A percentile compares a stretch with the other conserved stretches of the same genome.
Evolutionary conservation across 352 stramenopile species (phyloP).

Genomic region (Phytophthora pinifolia): DNA sequence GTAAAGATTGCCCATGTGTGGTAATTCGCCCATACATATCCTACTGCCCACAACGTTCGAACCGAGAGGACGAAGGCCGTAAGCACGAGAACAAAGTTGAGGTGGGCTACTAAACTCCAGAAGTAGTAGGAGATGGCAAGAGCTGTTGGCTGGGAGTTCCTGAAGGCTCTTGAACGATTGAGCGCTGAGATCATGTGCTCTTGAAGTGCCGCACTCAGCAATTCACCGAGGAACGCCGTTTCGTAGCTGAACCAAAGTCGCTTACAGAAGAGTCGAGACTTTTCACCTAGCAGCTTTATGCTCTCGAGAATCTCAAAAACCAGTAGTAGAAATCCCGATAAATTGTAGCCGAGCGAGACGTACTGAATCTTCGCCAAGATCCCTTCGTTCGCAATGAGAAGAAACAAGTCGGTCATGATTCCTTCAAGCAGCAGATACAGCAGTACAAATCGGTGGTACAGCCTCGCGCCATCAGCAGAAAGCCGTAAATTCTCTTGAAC

Average conservation of each 20-base stretch:
- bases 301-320: constrained; percentile 33
- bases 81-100: constrained; percentile 17
- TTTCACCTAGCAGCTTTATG: constrained; percentile 5
- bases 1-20: neutral
- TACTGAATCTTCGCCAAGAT: constrained; percentile 27
- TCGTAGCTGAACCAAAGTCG: constrained; percentile 31
- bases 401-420: constrained; percentile 34
- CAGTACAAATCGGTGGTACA: constrained; percentile 16
- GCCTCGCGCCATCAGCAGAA: constrained; percentile 10
- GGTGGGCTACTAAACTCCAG: constrained; percentile 21
- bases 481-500: constrained; percentile 25
- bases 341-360: constrained; percentile 28
- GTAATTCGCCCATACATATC: neutral
- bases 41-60: constrained; percentile 15
- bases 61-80: constrained; percentile 15
- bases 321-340: constrained; percentile 20
- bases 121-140: constrained; percentile 26
- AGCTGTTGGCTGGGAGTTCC: constrained; percentile 16
- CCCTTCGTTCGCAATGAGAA: constrained; percentile 31
- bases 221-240: constrained; percentile 20
- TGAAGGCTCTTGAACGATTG: constrained; percentile 8
- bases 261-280: constrained; percentile 12
- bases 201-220: constrained; percentile 14
- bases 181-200: constrained; percentile 19
- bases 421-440: constrained; percentile 28